phyloP scores from a whole-genome alignment of 1,284 basidiomycete genomes.

The Apiotrichum veenhuisii region DNA sequence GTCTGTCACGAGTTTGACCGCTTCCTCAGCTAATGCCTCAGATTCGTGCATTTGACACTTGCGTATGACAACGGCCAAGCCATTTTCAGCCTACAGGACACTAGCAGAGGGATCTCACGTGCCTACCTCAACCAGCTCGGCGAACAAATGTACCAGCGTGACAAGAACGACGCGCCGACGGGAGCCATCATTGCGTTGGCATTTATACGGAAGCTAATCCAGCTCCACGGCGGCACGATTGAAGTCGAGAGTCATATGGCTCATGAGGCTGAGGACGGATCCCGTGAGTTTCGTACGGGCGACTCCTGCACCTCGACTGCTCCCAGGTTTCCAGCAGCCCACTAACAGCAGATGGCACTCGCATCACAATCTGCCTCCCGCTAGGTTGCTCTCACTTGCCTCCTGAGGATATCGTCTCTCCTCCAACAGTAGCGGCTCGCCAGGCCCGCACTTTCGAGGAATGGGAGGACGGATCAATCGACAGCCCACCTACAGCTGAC shows the following conservation, averaged over 20 bases:
- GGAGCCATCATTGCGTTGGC: too few relatives aligned
- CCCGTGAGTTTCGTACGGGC: slow-evolving; percentile 35
- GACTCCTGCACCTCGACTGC: slow-evolving; percentile 31
- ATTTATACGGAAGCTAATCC: too few relatives aligned
- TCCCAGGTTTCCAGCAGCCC: too few relatives aligned
- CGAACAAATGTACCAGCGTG: too few relatives aligned
- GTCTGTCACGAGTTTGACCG: not conserved
- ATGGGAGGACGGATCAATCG: not conserved
- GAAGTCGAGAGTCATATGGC: too few relatives aligned
- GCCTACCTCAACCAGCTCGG: too few relatives aligned
- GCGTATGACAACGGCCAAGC: too few relatives aligned
- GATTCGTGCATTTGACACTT: not conserved
- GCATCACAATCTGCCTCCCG: not conserved
- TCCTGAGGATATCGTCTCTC: slow-evolving; percentile 20
- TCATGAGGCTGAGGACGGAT: slow-evolving; percentile 5
- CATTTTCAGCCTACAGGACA: too few relatives aligned
- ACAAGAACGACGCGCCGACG: too few relatives aligned
- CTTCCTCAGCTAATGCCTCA: not conserved
- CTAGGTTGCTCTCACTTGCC: not conserved
- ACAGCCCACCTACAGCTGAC: slow-evolving; percentile 30
- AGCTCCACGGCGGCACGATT: too few relatives aligned
- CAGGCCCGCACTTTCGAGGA: not conserved
- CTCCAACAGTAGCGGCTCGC: slow-evolving; percentile 19
- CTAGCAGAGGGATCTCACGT: too few relatives aligned
- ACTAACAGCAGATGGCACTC: not conserved